Conservation (phyloP, 2,329 filamentous ascomycete species). For the Cytospora leucostoma region DNA sequence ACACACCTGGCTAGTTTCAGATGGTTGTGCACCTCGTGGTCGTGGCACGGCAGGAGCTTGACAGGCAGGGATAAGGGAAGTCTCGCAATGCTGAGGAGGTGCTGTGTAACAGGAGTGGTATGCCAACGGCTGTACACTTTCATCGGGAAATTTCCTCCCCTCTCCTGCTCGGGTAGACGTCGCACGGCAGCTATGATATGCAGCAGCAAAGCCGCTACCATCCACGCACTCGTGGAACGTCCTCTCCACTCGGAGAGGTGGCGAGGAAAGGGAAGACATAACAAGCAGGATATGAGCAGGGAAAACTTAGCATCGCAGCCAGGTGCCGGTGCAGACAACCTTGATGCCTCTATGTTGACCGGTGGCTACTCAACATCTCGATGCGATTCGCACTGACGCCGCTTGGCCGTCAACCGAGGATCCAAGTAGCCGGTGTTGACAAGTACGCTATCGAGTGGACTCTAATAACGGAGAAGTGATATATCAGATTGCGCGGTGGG, state of each 20-base stretch:
- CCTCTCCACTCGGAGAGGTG: conserved; percentile 13
- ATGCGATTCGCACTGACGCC: not conserved
- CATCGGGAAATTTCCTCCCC: conserved; percentile 37
- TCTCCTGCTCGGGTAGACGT: conserved; percentile 37
- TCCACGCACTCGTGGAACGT: conserved; percentile 25
- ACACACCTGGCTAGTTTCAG: conserved; percentile 35
- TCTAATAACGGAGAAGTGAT: conserved; percentile 3
- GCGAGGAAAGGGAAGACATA: conserved; percentile 10
- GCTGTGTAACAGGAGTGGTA: conserved; percentile 33
- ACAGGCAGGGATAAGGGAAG: conserved; percentile 34
- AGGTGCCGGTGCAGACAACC: not conserved
- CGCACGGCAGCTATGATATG: conserved; percentile 33
- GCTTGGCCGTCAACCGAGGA: not conserved
- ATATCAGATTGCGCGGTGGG: conserved; percentile 1
- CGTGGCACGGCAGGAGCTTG: conserved; percentile 39
- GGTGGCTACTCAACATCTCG: not conserved
- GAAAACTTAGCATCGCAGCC: not conserved
- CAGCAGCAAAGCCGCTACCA: conserved; percentile 34
- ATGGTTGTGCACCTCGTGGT: conserved; percentile 35
- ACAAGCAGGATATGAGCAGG: conserved; percentile 11
- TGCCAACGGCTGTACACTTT: conserved; percentile 38
- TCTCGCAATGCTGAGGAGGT: conserved; percentile 22
- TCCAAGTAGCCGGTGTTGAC: not conserved
- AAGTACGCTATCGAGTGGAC: not conserved
- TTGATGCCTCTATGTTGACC: not conserved